A percentile compares a stretch with the other conserved stretches of the same genome.
phyloP scores from a whole-genome alignment of 371 early-diverging fungal species.

The Lichtheimia ornata region DNA sequence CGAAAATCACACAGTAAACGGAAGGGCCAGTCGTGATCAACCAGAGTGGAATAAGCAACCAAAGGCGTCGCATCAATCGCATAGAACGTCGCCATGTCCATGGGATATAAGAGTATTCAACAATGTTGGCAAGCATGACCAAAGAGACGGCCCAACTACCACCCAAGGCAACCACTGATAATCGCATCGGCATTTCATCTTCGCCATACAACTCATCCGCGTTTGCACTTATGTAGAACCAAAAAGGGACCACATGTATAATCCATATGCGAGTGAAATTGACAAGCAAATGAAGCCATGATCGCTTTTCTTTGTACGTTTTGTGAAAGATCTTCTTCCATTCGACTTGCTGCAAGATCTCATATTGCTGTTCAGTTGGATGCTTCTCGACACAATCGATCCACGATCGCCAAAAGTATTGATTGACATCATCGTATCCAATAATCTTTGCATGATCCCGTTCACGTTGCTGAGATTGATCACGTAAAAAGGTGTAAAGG shows the following conservation, averaged over 20 bases:
- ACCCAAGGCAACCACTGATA: constrained; percentile 69
- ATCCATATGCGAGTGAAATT: constrained; percentile 89
- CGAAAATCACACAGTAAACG: constrained; percentile 54
- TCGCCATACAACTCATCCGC: constrained; percentile 62
- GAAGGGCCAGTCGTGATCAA: constrained; percentile 69
- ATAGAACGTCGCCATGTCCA: constrained; percentile 56
- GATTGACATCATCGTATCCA: constrained; percentile 89
- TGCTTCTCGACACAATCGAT: constrained; percentile 58
- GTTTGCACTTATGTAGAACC: constrained; percentile 76
- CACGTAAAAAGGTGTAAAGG: constrained; percentile 74
- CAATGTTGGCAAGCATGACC: constrained; percentile 63
- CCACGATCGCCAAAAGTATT: constrained; percentile 77
- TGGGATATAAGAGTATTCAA: constrained; percentile 74
- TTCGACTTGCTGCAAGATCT: constrained; percentile 57
- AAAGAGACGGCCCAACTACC: constrained; percentile 70
- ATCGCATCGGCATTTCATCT: constrained; percentile 45
- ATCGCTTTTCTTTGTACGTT: constrained; percentile 84
- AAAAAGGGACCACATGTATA: constrained; percentile 78
- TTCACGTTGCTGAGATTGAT: constrained; percentile 75
- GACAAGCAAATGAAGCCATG: constrained; percentile 78
- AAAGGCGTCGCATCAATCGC: constrained; percentile 63
- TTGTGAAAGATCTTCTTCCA: constrained; percentile 77
- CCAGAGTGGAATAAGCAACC: constrained; percentile 58
- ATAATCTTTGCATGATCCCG: constrained; percentile 76
- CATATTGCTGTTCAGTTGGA: constrained; percentile 58